These are phyloP conservation scores for Limonium bicolor DNA, from an alignment of 148 eudicot genomes.

Conservation along the genomic window DNA sequence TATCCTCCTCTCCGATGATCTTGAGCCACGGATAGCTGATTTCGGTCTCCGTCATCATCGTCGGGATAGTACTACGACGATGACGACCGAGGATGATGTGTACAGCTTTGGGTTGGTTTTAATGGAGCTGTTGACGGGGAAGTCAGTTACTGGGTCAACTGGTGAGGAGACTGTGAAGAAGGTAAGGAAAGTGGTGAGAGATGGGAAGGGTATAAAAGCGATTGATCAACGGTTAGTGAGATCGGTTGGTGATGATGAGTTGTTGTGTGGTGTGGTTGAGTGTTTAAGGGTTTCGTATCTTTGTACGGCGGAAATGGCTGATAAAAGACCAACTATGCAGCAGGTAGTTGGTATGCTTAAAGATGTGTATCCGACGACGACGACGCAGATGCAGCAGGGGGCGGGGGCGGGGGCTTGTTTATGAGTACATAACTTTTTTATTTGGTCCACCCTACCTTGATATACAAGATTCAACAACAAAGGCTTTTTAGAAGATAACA, in stretches of 20 bases:
- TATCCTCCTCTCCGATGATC: slow-evolving; percentile 42
- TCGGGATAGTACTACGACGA: slow-evolving; percentile 3
- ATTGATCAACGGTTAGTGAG: slow-evolving; percentile 56
- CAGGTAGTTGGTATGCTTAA: slow-evolving; percentile 84
- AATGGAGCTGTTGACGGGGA: slow-evolving; percentile 58
- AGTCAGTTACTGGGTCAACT: slow-evolving; percentile 10
- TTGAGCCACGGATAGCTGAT: slow-evolving; percentile 72
- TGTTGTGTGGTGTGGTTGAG: slow-evolving; percentile 47
- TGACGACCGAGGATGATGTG: slow-evolving; percentile 49
- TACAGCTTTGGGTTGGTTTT: slow-evolving; percentile 56
- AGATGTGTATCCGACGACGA: slow-evolving; percentile 34
- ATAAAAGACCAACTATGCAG: slow-evolving; percentile 81
- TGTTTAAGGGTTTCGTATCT: slow-evolving; percentile 76
- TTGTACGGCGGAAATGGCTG: slow-evolving; percentile 73
- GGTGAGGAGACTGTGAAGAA: slow-evolving; percentile 25
- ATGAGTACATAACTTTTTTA: no score
- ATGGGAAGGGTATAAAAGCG: slow-evolving; percentile 23
- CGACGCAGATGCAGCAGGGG: no score
- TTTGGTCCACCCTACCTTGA: no score
- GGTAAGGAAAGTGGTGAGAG: slow-evolving; percentile 42
- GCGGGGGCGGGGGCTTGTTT: no score
- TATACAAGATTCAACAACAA: no score
- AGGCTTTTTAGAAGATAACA: no score
- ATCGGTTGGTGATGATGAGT: slow-evolving; percentile 26
- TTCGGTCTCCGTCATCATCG: slow-evolving; percentile 29